These are phyloP conservation scores for Lepiota brunneoincarnata DNA, from an alignment of 768 basidiomycete species.

Conservation along the genomic window DNA sequence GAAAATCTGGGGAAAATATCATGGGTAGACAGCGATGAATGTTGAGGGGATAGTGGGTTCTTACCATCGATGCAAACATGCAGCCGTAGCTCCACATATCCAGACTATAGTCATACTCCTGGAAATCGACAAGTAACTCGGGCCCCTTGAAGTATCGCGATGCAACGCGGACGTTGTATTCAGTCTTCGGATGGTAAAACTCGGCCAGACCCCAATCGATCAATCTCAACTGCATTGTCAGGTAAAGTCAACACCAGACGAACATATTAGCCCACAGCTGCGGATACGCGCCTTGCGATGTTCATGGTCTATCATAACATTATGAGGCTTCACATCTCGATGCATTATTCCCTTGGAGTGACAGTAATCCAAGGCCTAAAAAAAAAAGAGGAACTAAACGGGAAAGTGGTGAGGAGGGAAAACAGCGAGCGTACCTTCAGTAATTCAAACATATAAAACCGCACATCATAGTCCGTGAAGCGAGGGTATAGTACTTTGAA, in stretches of 20 bases:
- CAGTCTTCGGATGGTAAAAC: conserved; percentile 96
- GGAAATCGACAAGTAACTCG: conserved; percentile 94
- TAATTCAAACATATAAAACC: conserved; percentile 95
- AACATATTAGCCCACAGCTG: conserved; percentile 5
- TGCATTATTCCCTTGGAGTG: conserved; percentile 99
- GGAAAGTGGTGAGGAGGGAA: not conserved
- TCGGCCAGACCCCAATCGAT: conserved; percentile 99
- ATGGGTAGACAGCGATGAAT: conserved; percentile 9
- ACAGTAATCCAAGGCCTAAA: conserved; percentile 90
- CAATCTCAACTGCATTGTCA: conserved; percentile 66
- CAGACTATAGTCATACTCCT: conserved; percentile 96
- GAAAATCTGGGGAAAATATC: conserved; percentile 69
- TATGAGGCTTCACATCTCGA: conserved; percentile 97
- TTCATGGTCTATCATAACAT: conserved; percentile 99
- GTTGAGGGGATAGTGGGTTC: conserved; percentile 17
- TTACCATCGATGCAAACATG: conserved; percentile 98
- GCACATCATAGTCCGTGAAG: conserved; percentile 93
- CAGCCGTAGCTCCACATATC: conserved; percentile 99
- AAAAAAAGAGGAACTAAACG: conserved; percentile 14
- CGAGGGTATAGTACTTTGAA: conserved; percentile 96
- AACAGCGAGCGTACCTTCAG: conserved; percentile 61
- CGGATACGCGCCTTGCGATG: conserved; percentile 76
- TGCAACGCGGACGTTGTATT: conserved; percentile 97
- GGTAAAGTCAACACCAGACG: conserved; percentile 11
- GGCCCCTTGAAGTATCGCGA: conserved; percentile 98